Base-by-base conservation (phyloP, 2,329 filamentous ascomycete species). In the Colletotrichum destructivum region DNA sequence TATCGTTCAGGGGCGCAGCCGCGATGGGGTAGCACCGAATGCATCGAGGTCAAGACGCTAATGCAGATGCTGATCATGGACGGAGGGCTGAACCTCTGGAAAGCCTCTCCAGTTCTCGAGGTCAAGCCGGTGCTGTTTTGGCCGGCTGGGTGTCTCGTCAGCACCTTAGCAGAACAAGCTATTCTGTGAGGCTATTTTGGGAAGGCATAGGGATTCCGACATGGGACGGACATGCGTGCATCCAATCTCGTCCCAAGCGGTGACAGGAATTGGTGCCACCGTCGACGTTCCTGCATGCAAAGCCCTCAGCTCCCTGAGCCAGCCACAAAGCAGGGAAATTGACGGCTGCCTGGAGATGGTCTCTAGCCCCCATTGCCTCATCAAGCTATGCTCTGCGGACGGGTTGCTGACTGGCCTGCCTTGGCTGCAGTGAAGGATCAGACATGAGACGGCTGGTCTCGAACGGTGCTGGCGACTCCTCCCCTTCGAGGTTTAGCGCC, bases 341-440 rank as follows among this genome's bases (percentile, higher is more conserved):
- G 44, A 49, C 38, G 69, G 65, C 69, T 71, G 69, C 69, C 69
- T 71, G 15, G 69, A 71, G 47, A 23, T 55, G 23, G 18, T n/a
- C 38, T 40, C 61, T 42, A n/a, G 35, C 2, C 49, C 16, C 18
- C 8, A 31, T 63, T 44, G 7, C 12, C 61, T 21, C 46, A 35
- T 52, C 21, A n/a, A 26, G 23, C 38, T 63, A n/a, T 9, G 44
- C 18, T 63, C 11, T 9, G 35, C 18, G 21, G n/a, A 42, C 21
- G 31, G n/a, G 9, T 62, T 51, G 60, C 59, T 49, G 59, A 62
- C 44, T 51, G 44, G 59, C 44, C 46, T 47, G 23, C 21, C 11
- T 21, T 51, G 18, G 35, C 16, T 51, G 47, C 35, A 52, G 4
- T 51, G 31, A 40, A 63, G 47, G 47, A 60, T 60, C 40, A 15